Percentiles rank a stretch among this genome's conserved stretches.
These are phyloP conservation scores for Termitomyces heimii DNA, from an alignment of 768 basidiomycete species.

Conservation along the genomic window DNA sequence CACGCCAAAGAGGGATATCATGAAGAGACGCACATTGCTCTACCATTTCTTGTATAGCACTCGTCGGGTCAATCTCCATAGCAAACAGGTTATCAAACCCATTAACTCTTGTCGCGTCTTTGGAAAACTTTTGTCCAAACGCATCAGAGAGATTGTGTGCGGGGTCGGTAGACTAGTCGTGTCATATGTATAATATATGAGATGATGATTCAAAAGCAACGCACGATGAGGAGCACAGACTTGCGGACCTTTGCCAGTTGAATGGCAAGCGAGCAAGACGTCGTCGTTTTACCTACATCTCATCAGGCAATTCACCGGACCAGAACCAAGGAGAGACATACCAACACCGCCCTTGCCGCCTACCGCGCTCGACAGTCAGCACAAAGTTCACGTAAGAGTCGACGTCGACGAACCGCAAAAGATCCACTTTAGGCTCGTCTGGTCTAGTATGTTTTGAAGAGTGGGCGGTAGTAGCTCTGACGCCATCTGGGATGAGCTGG, in stretches of 20 bases:
- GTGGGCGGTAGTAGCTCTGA: constrained; percentile 73
- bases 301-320: constrained; percentile 2
- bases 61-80: constrained; percentile 99
- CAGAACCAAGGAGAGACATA: constrained; percentile 29
- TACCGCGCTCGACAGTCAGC: constrained; percentile 23
- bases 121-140: constrained; percentile 98
- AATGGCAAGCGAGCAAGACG: constrained; percentile 96
- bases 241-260: constrained; percentile 87
- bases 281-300: constrained; percentile 87
- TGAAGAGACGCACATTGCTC: constrained; percentile 69
- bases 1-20: background rate
- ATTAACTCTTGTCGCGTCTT: constrained; percentile 97
- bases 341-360: constrained; percentile 99
- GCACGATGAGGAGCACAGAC: constrained; percentile 94
- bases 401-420: constrained; percentile 75
- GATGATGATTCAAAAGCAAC: constrained; percentile 16
- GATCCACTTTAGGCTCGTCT: constrained; percentile 94
- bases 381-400: constrained; percentile 5
- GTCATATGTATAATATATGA: no score
- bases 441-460: constrained; percentile 92
- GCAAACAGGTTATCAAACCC: constrained; percentile 95
- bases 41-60: constrained; percentile 98
- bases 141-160: constrained; percentile 99
- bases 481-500: constrained; percentile 32
- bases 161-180: constrained; percentile 89